Evolutionary conservation across 2,329 filamentous ascomycete species (phyloP), one percentile per base, ranked within the genome.

Genomic region (Xylariaceae sp.): DNA sequence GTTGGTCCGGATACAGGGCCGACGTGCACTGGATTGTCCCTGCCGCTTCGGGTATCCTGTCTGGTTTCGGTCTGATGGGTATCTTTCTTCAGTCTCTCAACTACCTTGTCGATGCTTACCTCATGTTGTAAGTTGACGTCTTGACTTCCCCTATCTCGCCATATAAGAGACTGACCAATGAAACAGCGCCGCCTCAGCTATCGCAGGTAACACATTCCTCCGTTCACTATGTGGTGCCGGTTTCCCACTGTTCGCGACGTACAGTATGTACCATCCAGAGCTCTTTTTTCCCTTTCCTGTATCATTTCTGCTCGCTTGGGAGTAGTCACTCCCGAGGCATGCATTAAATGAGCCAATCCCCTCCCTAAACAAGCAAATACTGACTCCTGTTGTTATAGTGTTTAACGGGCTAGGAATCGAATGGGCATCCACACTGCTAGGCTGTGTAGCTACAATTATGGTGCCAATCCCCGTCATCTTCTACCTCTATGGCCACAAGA

Each of bases 21-120:
- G 74, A 80, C 49, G 77, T 87, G 20, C 85, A 86, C 74, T 89
- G 86, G 86, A 83, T 85, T 48, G 84, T 85, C 1, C 86, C 86
- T 4, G 79, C 83, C 1, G 73, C 82, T 6, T 87, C 84, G 4
- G 86, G 86, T 47, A 71, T 89, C 48, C 77, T 82, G 73, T 83
- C 86, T 48, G 90, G 90, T 3, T 89, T 91, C 44, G 90, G 90
- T 4, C 86, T 95, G 68, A 87, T 92, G 75, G 88, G 88, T 21
- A 92, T 95, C 68, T 93, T 93, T 79, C 84, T 95, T 37, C 88
- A 90, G 63, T 81, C 87, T 12, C 77, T 95, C 57, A 95, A 93
- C 75, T 93, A 93, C 70, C 83, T 93, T 2, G 87, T 93, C 55
- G 90, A 93, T 67, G 86, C 85, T 9, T 89, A 88, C 67, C 82